phyloP scores from a whole-genome alignment of 2,329 filamentous ascomycete genomes.

The Colletotrichum tofieldiae region DNA sequence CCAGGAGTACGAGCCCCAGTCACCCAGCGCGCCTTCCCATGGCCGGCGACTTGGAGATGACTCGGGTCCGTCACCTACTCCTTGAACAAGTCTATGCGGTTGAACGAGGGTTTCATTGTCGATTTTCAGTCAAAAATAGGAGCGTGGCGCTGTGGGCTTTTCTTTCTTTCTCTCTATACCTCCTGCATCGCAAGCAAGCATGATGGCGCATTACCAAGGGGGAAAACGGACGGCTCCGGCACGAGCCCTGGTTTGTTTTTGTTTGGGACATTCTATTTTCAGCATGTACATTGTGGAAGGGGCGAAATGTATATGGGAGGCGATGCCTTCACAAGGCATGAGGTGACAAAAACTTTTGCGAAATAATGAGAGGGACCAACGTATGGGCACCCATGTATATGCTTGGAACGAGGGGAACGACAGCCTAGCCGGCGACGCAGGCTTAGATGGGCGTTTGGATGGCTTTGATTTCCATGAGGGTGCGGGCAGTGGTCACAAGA shows the following conservation, averaged over 20 bases:
- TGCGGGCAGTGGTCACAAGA: not conserved
- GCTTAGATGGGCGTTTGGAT: constrained; percentile 16
- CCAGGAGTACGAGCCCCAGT: constrained; percentile 47
- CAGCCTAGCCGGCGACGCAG: constrained; percentile 26
- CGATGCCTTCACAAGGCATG: not conserved
- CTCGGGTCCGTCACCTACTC: constrained; percentile 19
- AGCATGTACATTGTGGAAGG: constrained; percentile 20
- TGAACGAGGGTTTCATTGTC: constrained; percentile 17
- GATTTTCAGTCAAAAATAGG: constrained; percentile 11
- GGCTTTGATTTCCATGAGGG: not conserved
- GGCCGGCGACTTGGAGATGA: constrained; percentile 48
- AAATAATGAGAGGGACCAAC: constrained; percentile 14
- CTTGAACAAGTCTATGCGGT: constrained; percentile 8
- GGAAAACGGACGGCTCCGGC: constrained; percentile 29
- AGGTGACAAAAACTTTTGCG: constrained; percentile 10
- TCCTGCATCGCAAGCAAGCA: constrained; percentile 33
- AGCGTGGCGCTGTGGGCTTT: constrained; percentile 38
- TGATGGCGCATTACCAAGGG: constrained; percentile 26
- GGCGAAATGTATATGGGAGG: constrained; percentile 13
- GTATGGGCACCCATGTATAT: constrained; percentile 20
- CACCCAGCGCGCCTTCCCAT: constrained; percentile 13
- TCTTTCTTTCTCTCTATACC: not conserved
- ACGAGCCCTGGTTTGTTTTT: constrained; percentile 28
- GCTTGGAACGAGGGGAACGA: constrained; percentile 6
- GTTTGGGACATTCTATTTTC: not conserved